Evolutionary conservation across 73 alveolate species (phyloP), one percentile per base, ranked within the genome.

Genomic region (Halteria grandinella): DNA sequence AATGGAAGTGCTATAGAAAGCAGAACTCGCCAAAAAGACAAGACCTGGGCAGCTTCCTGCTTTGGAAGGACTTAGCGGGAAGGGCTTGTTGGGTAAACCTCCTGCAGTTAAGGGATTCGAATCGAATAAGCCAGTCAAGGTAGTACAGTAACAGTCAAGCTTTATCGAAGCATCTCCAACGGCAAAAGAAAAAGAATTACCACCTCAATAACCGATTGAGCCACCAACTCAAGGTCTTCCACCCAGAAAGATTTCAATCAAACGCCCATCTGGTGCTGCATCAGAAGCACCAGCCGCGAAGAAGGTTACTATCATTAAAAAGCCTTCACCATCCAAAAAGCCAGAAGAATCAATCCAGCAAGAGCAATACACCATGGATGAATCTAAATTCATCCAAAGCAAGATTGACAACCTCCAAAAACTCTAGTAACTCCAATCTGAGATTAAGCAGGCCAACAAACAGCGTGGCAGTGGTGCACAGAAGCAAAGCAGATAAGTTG

Each of bases 101-200:
- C 55, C 40, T 27, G 50, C 50, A 32, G 43, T 62, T 3, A 62
- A 62, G 44, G 78, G 78, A 40, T 62, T 62, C 40, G 78, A 62
- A 20, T 29, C 57, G 20, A 10, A 25, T 8, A 62, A 62, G 45
- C 78, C 78, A 39, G 43, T 62, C n/a, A 57, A 57, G 29, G 74
- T 31, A 6, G 18, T 33, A 29, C 29, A 57, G 54, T 57, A 57
- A 33, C 5, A n/a, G n/a, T n/a, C n/a, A n/a, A n/a, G n/a, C n/a
- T n/a, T n/a, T n/a, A n/a, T n/a, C n/a, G n/a, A n/a, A n/a, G n/a
- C n/a, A n/a, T n/a, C n/a, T n/a, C n/a, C n/a, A n/a, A n/a, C n/a
- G n/a, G n/a, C n/a, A n/a, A n/a, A n/a, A n/a, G n/a, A n/a, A n/a
- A n/a, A n/a, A n/a, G n/a, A n/a, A n/a, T n/a, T n/a, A n/a, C n/a